Conservation (phyloP, 1,284 basidiomycete genomes). For the Rhodotorula mucilaginosa region DNA sequence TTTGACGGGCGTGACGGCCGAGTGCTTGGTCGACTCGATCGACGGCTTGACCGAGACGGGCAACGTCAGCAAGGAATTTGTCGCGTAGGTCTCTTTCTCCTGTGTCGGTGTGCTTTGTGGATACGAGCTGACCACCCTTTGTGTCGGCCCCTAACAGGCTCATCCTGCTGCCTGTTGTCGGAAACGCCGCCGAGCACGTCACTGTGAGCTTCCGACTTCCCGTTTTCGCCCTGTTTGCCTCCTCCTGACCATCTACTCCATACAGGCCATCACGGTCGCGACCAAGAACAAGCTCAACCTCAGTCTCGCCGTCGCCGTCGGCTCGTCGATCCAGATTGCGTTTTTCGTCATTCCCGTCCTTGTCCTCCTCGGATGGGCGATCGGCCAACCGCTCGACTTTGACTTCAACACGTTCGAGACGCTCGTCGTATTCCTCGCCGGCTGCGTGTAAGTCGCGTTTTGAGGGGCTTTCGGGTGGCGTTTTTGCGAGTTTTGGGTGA, state of each 20-base stretch:
- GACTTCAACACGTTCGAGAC: conserved; percentile 51
- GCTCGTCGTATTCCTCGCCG: conserved; percentile 56
- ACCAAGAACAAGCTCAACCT: conserved; percentile 65
- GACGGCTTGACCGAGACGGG: conserved; percentile 58
- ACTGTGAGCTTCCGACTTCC: conserved; percentile 50
- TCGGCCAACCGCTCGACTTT: conserved; percentile 54
- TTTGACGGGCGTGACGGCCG: conserved; percentile 65
- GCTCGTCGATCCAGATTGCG: conserved; percentile 49
- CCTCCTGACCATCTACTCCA: too few species aligned
- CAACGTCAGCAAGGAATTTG: conserved; percentile 65
- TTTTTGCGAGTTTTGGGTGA: not conserved
- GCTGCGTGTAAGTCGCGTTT: conserved; percentile 64
- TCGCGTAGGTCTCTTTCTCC: conserved; percentile 54
- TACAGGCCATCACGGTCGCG: conserved; percentile 73
- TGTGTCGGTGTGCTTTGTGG: too few species aligned
- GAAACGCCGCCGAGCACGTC: conserved; percentile 73
- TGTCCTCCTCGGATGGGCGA: conserved; percentile 55
- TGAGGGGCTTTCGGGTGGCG: conserved; percentile 62
- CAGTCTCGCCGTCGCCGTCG: conserved; percentile 46
- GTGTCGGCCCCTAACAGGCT: conserved; percentile 46
- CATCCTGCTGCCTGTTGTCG: conserved; percentile 74
- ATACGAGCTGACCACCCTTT: not conserved
- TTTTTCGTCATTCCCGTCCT: conserved; percentile 74
- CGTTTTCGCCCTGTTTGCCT: not conserved
- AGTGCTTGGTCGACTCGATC: conserved; percentile 78